A percentile compares a stretch with the other conserved stretches of the same genome.
These are phyloP conservation scores for Erythrobasidium hasegawianum DNA, from an alignment of 1,284 basidiomycete species.

Conservation along the genomic window DNA sequence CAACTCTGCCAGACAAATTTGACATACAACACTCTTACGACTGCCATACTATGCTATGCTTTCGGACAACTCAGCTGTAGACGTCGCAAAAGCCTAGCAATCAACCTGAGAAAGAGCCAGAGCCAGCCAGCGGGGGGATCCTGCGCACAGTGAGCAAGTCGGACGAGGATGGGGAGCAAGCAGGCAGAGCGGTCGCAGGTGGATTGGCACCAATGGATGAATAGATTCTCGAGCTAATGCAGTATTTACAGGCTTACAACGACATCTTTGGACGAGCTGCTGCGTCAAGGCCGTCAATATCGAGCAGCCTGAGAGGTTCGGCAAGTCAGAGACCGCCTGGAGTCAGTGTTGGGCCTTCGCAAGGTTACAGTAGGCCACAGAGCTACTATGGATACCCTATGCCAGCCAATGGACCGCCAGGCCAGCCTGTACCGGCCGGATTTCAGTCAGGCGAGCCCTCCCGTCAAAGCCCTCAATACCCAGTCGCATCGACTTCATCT, in stretches of 20 bases:
- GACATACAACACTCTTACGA: no score
- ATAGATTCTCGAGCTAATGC: no score
- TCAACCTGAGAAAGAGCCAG: neutral
- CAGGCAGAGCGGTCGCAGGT: conserved; percentile 31
- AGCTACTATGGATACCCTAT: neutral
- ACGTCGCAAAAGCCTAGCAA: no score
- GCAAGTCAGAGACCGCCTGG: neutral
- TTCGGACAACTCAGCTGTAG: no score
- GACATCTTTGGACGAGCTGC: conserved; percentile 30
- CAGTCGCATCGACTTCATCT: neutral
- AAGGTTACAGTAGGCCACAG: neutral
- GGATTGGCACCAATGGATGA: neutral
- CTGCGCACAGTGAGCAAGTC: neutral
- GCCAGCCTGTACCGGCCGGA: conserved; percentile 13
- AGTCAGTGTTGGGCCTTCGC: neutral
- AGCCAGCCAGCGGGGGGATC: neutral
- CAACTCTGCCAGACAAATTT: no score
- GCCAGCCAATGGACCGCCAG: conserved; percentile 2
- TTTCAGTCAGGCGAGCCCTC: conserved; percentile 10
- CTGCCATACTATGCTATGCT: no score
- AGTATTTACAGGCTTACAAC: conserved; percentile 13
- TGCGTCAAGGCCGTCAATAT: neutral
- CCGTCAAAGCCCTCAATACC: neutral
- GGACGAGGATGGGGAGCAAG: conserved; percentile 4
- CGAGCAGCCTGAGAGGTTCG: neutral